phyloP scores from a whole-genome alignment of 1,284 basidiomycete genomes.

The Coriolopsis trogii region DNA sequence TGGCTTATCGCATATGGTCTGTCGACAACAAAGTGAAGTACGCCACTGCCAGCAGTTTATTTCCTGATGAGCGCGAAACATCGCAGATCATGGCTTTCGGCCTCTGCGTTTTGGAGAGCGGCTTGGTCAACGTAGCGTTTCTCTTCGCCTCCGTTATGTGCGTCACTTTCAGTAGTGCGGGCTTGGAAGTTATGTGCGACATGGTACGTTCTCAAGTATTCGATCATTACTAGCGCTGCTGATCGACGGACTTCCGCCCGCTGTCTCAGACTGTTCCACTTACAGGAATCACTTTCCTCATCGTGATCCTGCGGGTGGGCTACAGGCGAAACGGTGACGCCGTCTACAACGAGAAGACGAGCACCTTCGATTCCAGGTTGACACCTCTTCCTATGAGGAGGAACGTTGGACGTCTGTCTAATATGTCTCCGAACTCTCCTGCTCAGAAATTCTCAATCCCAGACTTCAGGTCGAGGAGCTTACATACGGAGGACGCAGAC shows the following conservation, averaged over 20 bases:
- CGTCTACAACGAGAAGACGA: no score
- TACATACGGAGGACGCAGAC: no score
- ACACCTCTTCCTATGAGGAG: no score
- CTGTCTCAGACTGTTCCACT: slow-evolving; percentile 15
- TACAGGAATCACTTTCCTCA: slow-evolving; percentile 20
- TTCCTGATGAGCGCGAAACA: no score
- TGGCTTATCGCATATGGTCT: slow-evolving; percentile 20
- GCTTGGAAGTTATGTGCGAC: slow-evolving; percentile 22
- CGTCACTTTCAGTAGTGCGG: slow-evolving; percentile 12
- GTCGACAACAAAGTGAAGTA: slow-evolving; percentile 8
- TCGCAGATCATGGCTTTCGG: no score
- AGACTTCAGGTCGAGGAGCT: no score
- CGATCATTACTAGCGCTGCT: neutral
- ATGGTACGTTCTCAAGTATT: slow-evolving; percentile 9
- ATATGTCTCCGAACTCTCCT: no score
- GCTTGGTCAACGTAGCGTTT: slow-evolving; percentile 22
- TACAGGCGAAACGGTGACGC: neutral
- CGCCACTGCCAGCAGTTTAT: no score
- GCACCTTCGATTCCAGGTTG: no score
- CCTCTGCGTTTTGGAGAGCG: slow-evolving; percentile 21
- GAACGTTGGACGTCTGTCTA: no score
- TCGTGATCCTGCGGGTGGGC: slow-evolving; percentile 17
- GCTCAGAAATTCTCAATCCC: no score
- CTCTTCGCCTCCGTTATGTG: slow-evolving; percentile 19
- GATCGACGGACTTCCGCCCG: neutral